Base-by-base conservation (phyloP, 139 green algal genomes). In the Chlorella vulgaris region DNA sequence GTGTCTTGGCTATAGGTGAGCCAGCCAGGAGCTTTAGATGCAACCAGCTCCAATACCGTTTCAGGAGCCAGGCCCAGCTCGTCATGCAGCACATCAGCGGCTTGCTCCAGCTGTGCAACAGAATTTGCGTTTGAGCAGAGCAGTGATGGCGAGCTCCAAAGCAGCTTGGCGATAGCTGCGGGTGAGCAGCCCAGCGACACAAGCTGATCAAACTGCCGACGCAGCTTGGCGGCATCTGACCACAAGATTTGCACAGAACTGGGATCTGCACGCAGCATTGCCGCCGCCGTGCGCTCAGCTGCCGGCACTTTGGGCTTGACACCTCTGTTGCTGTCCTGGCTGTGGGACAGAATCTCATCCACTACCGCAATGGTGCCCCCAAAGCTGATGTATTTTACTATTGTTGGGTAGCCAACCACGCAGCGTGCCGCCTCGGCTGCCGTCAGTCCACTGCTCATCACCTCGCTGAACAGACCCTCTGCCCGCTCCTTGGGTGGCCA, bases 381-480 rank as follows among this genome's bases (percentile, higher is more conserved):
- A n/a, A n/a, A n/a, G n/a, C n/a, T n/a, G n/a, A n/a, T n/a, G n/a
- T n/a, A n/a, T n/a, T n/a, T n/a, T n/a, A n/a, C n/a, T n/a, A n/a
- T n/a, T n/a, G n/a, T n/a, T n/a, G n/a, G n/a, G n/a, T n/a, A n/a
- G n/a, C n/a, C n/a, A n/a, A n/a, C n/a, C 36, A 77, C 61, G 69
- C 43, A 47, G 0, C 31, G 31, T n/a, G 43, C 69, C 1, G 69
- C 69, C 43, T 43, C 29, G 40, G 42, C 43, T 7, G 69, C 43
- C 0, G 43, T 47, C 43, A 77, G 29, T 4, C 42, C 43, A 58
- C 47, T 15, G 22, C 24, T n/a, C 29, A 28, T 24, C 69, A 77
- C 42, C 43, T 77, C 42, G 28, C 43, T 29, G 62, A 77, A 77
- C 69, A 77, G 69, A 40, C 31, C 6, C 8, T 7, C 43, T 35